These are phyloP conservation scores for Dioszegia crocea DNA, from an alignment of 768 basidiomycete genomes.

Conservation along the genomic window DNA sequence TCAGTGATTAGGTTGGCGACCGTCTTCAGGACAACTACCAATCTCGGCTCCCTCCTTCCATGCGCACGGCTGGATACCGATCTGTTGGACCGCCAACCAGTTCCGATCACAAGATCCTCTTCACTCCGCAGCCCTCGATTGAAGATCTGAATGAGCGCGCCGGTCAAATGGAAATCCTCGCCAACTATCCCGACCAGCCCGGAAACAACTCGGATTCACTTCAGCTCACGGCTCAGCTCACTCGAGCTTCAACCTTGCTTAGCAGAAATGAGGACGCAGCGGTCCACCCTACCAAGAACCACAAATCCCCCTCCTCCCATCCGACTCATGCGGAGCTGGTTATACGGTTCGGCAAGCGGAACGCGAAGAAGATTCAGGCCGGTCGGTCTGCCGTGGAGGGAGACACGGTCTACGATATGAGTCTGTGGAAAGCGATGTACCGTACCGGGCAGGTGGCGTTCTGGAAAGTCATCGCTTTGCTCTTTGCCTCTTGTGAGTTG, in stretches of 20 bases:
- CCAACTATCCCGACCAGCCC: background rate
- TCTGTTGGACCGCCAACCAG: background rate
- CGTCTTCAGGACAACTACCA: slow-evolving; percentile 13
- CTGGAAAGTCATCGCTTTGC: slow-evolving; percentile 9
- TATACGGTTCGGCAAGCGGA: slow-evolving; percentile 2
- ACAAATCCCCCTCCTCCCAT: background rate
- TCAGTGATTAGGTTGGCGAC: slow-evolving; percentile 8
- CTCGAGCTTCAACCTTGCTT: background rate
- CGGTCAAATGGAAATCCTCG: background rate
- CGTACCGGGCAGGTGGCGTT: slow-evolving; percentile 6
- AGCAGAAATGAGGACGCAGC: background rate
- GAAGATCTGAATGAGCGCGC: background rate
- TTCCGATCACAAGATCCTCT: slow-evolving; percentile 2
- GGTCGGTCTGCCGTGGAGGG: slow-evolving; percentile 11
- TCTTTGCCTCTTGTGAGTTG: background rate
- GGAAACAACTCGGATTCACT: background rate
- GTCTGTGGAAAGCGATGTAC: slow-evolving; percentile 23
- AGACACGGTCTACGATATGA: slow-evolving; percentile 34
- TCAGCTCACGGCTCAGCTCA: background rate
- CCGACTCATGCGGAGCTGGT: background rate
- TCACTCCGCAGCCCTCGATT: background rate
- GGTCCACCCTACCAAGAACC: background rate
- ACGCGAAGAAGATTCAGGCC: slow-evolving; percentile 2
- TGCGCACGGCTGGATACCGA: slow-evolving; percentile 2
- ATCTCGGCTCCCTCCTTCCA: slow-evolving; percentile 19